A percentile compares a stretch with the other conserved stretches of the same genome.
These are phyloP conservation scores for Xylaria sp. DNA, from an alignment of 2,329 filamentous ascomycete species.

Conservation along the genomic window DNA sequence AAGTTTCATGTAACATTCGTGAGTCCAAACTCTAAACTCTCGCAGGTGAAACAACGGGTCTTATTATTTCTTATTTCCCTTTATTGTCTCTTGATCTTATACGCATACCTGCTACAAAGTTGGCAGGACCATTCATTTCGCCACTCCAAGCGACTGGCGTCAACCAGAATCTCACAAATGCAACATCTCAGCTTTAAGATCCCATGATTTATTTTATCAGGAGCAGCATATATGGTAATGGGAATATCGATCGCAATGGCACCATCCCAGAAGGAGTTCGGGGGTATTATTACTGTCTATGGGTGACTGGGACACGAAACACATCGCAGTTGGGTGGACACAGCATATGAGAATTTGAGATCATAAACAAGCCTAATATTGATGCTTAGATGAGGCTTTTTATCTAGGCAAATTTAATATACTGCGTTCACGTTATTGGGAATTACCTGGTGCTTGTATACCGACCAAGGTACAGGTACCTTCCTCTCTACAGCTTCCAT, in stretches of 20 bases:
- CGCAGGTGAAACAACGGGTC: slow-evolving; percentile 45
- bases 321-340: neutral
- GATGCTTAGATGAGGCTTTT: neutral
- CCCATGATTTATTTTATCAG: neutral
- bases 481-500: neutral
- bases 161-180: slow-evolving; percentile 7
- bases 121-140: slow-evolving; percentile 16
- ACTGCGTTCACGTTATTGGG: neutral
- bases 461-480: neutral
- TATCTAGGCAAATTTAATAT: slow-evolving; percentile 1
- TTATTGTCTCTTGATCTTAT: slow-evolving; percentile 31
- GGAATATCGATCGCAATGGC: neutral
- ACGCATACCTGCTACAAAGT: slow-evolving; percentile 2
- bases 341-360: slow-evolving; percentile 1
- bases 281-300: neutral
- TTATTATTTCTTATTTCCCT: slow-evolving; percentile 42
- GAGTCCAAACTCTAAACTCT: slow-evolving; percentile 13
- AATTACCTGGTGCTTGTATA: neutral
- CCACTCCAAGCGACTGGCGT: neutral
- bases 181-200: slow-evolving; percentile 9
- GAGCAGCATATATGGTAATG: neutral
- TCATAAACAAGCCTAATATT: neutral
- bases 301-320: neutral
- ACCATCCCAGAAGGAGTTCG: slow-evolving; percentile 7
- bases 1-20: slow-evolving; percentile 15